Base-by-base conservation (phyloP, 768 basidiomycete genomes). In the Peribolospora kevripleyi region DNA sequence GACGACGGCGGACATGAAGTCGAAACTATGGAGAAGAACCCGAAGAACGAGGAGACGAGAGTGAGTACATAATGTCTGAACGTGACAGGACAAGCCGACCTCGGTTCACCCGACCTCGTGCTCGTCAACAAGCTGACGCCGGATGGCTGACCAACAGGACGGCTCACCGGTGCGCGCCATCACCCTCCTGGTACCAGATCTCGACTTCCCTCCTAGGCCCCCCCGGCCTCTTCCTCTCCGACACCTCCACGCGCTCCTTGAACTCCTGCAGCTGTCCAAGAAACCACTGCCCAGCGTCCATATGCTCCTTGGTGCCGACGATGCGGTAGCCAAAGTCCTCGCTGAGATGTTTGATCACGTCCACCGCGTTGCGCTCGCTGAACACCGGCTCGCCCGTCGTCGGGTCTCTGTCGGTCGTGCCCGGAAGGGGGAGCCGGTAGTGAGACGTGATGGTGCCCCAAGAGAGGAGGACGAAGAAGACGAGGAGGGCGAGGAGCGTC, bases 271-370 rank as follows among this genome's bases (percentile, higher is more conserved):
- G 80, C 61, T 80, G 75, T 49, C 75, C 68, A 25, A 79, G 63
- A 74, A 90, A 78, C 79, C 86, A 95, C 37, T 72, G 69, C 61
- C 93, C 88, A 3, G 82, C 86, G 38, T 77, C 65, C 0, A 83
- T 81, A 68, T 91, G 86, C 65, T 95, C 87, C 41, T 73, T 72
- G 0, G 88, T 87, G 1, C 91, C 91, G 7, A 91, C 84, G 0
- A 84, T 93, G 50, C 91, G 74, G 68, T 79, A 95, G 2, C 88
- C 90, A 49, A 88, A 85, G 5, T 76, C 78, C 64, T 88, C 86
- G 5, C 58, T 65, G 61, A 46, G 65, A 64, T 48, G 63, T 46
- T 50, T 60, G 59, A 55, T 65, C 61, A 54, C 57, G 43, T 36
- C 58, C 65, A 57, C 53, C 8, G 55, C 63, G 5, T 52, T 9